These are phyloP conservation scores for Tolypocladium album DNA, from an alignment of 2,329 filamentous ascomycete species.

Conservation along the genomic window DNA sequence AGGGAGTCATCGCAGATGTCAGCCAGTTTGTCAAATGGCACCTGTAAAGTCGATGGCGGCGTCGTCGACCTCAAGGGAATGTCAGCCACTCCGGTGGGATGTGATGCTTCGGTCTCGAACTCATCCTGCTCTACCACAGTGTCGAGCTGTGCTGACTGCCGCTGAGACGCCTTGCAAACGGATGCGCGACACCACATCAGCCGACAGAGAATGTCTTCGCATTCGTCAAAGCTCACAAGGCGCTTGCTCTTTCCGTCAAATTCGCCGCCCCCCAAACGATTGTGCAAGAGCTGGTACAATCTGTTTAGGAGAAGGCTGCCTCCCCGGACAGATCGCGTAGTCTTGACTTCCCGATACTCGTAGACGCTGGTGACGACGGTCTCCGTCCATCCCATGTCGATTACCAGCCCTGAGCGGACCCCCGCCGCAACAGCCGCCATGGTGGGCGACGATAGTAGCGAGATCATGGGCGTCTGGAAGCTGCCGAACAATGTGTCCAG, in stretches of 20 bases:
- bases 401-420: slow-evolving; percentile 70
- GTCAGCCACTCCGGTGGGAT: slow-evolving; percentile 18
- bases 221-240: slow-evolving; percentile 61
- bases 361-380: slow-evolving; percentile 79
- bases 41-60: slow-evolving; percentile 43
- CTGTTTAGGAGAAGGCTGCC: slow-evolving; percentile 61
- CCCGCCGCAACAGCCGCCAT: slow-evolving; percentile 71
- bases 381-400: slow-evolving; percentile 91
- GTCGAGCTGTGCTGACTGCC: slow-evolving; percentile 26
- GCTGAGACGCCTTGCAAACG: slow-evolving; percentile 17
- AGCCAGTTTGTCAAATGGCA: slow-evolving; percentile 62
- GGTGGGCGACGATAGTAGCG: slow-evolving; percentile 66
- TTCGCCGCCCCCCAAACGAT: slow-evolving; percentile 16
- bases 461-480: slow-evolving; percentile 72
- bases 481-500: slow-evolving; percentile 71
- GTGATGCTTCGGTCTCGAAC: slow-evolving; percentile 23
- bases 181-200: slow-evolving; percentile 61
- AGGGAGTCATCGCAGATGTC: slow-evolving; percentile 67
- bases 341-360: slow-evolving; percentile 75
- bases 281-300: slow-evolving; percentile 51
- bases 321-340: slow-evolving; percentile 60
- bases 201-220: slow-evolving; percentile 66
- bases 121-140: slow-evolving; percentile 51
- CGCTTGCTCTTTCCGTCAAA: slow-evolving; percentile 18
- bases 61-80: slow-evolving; percentile 35